Percentiles rank a stretch among this genome's conserved stretches.
These are phyloP conservation scores for Coniochaeta pulveracea DNA, from an alignment of 2,329 filamentous ascomycete genomes.

Conservation along the genomic window DNA sequence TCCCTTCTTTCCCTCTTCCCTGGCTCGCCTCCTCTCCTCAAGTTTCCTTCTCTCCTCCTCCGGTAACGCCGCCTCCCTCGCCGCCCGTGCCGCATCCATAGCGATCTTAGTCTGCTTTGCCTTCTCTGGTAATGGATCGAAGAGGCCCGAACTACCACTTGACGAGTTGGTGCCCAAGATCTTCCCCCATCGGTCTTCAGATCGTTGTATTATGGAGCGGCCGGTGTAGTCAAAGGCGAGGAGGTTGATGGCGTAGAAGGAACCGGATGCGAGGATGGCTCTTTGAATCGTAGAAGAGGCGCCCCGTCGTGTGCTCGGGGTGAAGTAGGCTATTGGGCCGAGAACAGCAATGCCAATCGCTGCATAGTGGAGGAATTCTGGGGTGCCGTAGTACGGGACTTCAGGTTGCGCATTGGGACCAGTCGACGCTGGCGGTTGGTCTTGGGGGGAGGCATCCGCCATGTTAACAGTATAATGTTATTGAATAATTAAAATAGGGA, in stretches of 20 bases:
- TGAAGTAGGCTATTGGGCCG: conserved; percentile 27
- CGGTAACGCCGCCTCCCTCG: conserved; percentile 13
- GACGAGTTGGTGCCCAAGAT: conserved; percentile 28
- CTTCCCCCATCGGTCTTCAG: conserved; percentile 28
- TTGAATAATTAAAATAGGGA: no score
- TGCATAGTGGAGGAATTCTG: conserved; percentile 30
- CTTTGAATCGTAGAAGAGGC: conserved; percentile 24
- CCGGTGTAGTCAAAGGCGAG: conserved; percentile 46
- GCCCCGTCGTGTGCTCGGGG: conserved; percentile 8
- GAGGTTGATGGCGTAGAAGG: conserved; percentile 42
- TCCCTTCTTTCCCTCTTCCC: conserved; percentile 15
- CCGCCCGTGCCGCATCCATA: conserved; percentile 32
- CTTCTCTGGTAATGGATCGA: conserved; percentile 48
- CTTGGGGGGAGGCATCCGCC: no score
- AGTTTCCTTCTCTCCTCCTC: conserved; percentile 9
- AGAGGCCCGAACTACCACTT: no score
- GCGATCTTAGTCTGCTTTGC: conserved; percentile 34
- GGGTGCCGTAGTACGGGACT: conserved; percentile 9
- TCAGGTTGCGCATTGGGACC: no score
- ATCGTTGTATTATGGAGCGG: conserved; percentile 36
- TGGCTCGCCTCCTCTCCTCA: conserved; percentile 14
- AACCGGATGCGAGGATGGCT: conserved; percentile 34
- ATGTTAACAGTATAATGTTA: no score
- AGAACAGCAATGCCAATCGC: conserved; percentile 36
- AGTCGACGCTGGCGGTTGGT: no score